Conservation (phyloP, 2,329 filamentous ascomycete species). For the Dendryphion nanum region DNA sequence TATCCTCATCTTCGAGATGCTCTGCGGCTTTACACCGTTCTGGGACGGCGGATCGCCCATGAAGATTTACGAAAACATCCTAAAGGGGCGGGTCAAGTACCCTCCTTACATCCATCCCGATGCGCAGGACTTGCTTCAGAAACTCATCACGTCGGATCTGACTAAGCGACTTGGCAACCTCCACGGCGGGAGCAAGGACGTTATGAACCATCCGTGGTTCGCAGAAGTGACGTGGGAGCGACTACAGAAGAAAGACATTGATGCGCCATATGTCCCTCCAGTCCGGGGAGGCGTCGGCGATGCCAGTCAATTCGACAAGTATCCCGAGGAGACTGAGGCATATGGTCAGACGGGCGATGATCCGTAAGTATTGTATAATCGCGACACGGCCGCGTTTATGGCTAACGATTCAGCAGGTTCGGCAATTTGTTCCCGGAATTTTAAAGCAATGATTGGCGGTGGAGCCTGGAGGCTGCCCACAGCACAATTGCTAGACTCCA, state of each 20-base stretch:
- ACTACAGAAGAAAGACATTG: conserved; percentile 91
- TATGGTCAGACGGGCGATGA: conserved; percentile 80
- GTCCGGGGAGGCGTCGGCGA: conserved; percentile 92
- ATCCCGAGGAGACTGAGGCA: conserved; percentile 92
- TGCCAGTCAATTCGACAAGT: conserved; percentile 96
- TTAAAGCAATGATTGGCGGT: conserved; percentile 16
- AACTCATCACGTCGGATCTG: conserved; percentile 89
- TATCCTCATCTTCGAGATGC: conserved; percentile 99
- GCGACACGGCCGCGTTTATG: no score
- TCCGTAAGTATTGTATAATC: no score
- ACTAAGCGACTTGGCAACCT: conserved; percentile 94
- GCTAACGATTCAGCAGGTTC: conserved; percentile 18
- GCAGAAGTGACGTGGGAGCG: conserved; percentile 97
- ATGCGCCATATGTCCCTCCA: conserved; percentile 94
- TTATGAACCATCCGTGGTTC: conserved; percentile 96
- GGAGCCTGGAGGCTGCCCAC: no score
- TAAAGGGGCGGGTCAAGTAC: conserved; percentile 94
- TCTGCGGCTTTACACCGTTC: conserved; percentile 97
- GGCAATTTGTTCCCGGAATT: conserved; percentile 36
- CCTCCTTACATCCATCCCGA: conserved; percentile 93
- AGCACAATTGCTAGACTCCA: no score
- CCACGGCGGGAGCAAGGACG: conserved; percentile 84
- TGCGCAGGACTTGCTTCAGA: conserved; percentile 86
- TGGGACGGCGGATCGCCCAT: conserved; percentile 98
- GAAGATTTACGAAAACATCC: conserved; percentile 99